These are phyloP conservation scores for Lindgomyces ingoldianus DNA, from an alignment of 495 filamentous ascomycete genomes.

Conservation along the genomic window DNA sequence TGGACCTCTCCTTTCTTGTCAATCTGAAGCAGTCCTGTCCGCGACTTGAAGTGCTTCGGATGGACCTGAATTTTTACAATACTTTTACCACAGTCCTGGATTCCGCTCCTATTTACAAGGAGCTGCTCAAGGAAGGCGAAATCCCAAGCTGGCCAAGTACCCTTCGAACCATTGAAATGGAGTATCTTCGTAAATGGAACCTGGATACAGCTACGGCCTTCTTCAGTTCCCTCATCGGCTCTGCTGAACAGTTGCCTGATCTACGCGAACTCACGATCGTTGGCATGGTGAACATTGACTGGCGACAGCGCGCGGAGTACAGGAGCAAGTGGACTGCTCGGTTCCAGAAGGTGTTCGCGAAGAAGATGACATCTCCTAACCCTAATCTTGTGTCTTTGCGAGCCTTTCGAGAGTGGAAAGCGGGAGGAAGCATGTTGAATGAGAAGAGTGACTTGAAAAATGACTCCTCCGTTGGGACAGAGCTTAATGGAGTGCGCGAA, in stretches of 20 bases:
- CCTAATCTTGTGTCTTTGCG: conserved; percentile 41
- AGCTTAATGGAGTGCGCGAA: conserved; percentile 1
- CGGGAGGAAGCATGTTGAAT: background rate
- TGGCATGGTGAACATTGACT: conserved; percentile 69
- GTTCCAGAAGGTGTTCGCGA: conserved; percentile 65
- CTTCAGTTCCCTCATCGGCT: conserved; percentile 72
- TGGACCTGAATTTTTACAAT: conserved; percentile 72
- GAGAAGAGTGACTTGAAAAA: conserved; percentile 30
- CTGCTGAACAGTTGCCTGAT: conserved; percentile 60
- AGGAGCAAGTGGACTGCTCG: conserved; percentile 69
- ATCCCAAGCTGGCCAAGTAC: conserved; percentile 73
- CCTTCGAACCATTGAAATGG: conserved; percentile 68
- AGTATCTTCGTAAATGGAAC: conserved; percentile 71
- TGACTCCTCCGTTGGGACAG: too few relatives aligned
- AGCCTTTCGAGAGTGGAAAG: conserved; percentile 40
- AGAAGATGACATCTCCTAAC: conserved; percentile 55
- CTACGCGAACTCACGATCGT: conserved; percentile 69
- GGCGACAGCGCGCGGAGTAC: conserved; percentile 74
- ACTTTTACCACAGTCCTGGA: conserved; percentile 57
- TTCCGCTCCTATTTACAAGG: conserved; percentile 67
- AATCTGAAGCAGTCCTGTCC: conserved; percentile 63
- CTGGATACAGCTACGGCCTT: conserved; percentile 66
- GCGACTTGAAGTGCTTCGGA: conserved; percentile 64
- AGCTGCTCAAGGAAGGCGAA: conserved; percentile 60
- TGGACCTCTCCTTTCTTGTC: conserved; percentile 71